phyloP scores from a whole-genome alignment of 192 early-diverging fungal species.

The Coemansia sp. region DNA sequence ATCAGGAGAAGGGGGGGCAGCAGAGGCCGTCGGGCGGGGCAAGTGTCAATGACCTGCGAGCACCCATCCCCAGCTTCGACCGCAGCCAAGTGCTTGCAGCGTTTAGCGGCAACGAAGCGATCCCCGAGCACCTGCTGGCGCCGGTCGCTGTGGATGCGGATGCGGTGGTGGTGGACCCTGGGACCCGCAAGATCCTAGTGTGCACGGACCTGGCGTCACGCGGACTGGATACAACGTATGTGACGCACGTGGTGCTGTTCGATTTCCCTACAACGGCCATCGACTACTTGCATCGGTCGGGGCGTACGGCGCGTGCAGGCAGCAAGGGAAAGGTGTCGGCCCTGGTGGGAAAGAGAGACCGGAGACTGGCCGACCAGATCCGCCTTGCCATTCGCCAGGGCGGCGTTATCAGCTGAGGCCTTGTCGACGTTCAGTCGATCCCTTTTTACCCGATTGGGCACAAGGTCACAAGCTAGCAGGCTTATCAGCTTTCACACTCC shows the following conservation, averaged over 20 bases:
- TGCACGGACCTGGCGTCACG: constrained; percentile 91
- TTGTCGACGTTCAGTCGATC: no score
- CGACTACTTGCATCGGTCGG: constrained; percentile 91
- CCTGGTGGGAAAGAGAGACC: constrained; percentile 74
- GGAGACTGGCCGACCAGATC: constrained; percentile 51
- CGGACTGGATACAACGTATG: constrained; percentile 85
- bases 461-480: no score
- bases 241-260: constrained; percentile 85
- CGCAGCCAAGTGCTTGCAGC: constrained; percentile 34
- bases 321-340: constrained; percentile 75
- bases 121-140: constrained; percentile 34
- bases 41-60: constrained; percentile 27
- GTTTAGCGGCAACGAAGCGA: constrained; percentile 24
- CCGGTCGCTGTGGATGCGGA: constrained; percentile 12
- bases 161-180: background rate
- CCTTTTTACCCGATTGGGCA: no score
- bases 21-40: constrained; percentile 20
- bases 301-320: constrained; percentile 86
- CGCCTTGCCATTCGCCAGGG: constrained; percentile 52
- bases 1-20: constrained; percentile 2
- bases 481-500: no score
- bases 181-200: constrained; percentile 63
- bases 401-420: constrained; percentile 40
- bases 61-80: constrained; percentile 31
- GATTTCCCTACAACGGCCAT: constrained; percentile 90